A percentile compares a stretch with the other conserved stretches of the same genome.
phyloP scores from a whole-genome alignment of 2,329 filamentous ascomycete species.

The Claviceps digitariae region DNA sequence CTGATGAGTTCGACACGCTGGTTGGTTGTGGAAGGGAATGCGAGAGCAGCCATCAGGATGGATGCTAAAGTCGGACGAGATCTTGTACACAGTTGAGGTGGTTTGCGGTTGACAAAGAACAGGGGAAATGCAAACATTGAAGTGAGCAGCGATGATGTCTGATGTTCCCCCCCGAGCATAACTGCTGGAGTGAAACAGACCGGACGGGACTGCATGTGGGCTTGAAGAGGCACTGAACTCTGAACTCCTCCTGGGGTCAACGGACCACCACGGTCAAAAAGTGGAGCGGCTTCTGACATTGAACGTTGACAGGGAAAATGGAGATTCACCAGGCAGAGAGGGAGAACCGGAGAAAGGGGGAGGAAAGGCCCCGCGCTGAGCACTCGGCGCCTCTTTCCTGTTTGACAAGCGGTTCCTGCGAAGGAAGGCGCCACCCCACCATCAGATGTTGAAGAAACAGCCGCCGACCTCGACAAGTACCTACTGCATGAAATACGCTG shows the following conservation, averaged over 20 bases:
- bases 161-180: no score
- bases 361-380: neutral
- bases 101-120: neutral
- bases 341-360: neutral
- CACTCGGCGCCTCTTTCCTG: neutral
- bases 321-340: neutral
- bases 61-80: neutral
- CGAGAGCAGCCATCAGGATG: neutral
- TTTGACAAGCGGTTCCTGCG: constrained; percentile 1
- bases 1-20: neutral
- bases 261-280: neutral
- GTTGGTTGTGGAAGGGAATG: neutral
- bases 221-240: neutral
- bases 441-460: neutral
- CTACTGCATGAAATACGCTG: neutral
- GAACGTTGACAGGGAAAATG: neutral
- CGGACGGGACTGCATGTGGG: neutral
- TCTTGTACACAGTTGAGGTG: no score
- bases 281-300: neutral
- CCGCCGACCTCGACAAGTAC: neutral
- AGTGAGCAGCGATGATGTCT: neutral
- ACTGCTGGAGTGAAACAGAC: neutral
- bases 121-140: neutral
- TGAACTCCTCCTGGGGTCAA: no score
- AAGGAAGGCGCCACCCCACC: constrained; percentile 2